These are phyloP conservation scores for Exophiala spinifera DNA, from an alignment of 2,329 filamentous ascomycete genomes.

Conservation along the genomic window DNA sequence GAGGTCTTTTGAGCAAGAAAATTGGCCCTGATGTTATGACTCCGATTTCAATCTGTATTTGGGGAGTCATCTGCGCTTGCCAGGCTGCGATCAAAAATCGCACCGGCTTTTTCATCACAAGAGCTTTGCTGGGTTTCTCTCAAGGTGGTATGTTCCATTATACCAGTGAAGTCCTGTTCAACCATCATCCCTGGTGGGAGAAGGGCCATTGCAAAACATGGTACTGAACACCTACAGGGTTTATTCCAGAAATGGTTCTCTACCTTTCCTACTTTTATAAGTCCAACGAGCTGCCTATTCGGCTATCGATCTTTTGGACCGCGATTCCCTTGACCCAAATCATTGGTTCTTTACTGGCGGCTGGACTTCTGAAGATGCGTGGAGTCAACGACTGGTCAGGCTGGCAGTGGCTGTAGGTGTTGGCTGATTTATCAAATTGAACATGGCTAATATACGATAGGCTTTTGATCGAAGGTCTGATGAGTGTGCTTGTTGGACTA, in stretches of 20 bases:
- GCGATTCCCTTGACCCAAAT: slow-evolving; percentile 44
- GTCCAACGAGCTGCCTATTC: slow-evolving; percentile 63
- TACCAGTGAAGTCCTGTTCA: neutral
- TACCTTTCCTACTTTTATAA: slow-evolving; percentile 64
- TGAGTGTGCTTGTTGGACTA: slow-evolving; percentile 44
- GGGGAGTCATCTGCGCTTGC: slow-evolving; percentile 47
- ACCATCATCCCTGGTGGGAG: slow-evolving; percentile 41
- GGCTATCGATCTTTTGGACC: slow-evolving; percentile 69
- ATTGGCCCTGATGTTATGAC: slow-evolving; percentile 54
- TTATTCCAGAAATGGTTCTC: slow-evolving; percentile 24
- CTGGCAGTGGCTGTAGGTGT: slow-evolving; percentile 34
- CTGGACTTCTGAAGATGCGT: slow-evolving; percentile 35
- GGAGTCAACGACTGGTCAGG: slow-evolving; percentile 37
- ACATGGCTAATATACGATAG: neutral
- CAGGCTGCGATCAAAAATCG: slow-evolving; percentile 46
- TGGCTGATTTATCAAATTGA: neutral
- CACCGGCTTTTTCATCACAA: slow-evolving; percentile 37
- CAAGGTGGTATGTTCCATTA: slow-evolving; percentile 44
- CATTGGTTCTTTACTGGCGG: slow-evolving; percentile 17
- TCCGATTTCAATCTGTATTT: slow-evolving; percentile 51
- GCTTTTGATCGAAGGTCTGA: slow-evolving; percentile 42
- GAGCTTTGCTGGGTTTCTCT: slow-evolving; percentile 44
- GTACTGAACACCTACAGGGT: neutral
- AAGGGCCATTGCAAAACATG: no score
- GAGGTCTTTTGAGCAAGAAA: slow-evolving; percentile 55